Evolutionary conservation across 345 rosid species (phyloP).

Genomic region (Draba incana): DNA sequence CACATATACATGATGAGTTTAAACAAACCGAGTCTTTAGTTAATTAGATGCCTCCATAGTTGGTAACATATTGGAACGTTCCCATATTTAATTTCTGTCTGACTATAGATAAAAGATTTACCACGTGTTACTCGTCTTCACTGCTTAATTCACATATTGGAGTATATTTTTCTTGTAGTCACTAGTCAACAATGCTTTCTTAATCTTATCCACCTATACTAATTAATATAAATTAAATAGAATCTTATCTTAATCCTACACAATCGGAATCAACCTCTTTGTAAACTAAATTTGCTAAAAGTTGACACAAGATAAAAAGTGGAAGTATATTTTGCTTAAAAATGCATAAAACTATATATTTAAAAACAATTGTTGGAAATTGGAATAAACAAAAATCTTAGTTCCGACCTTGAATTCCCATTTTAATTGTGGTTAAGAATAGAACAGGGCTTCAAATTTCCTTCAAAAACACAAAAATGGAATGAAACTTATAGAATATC

Average conservation of each 20-base stretch:
- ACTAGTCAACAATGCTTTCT: slow-evolving; percentile 31
- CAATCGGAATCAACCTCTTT: too few relatives aligned
- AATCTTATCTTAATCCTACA: slow-evolving; percentile 34
- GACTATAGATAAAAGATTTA: slow-evolving; percentile 34
- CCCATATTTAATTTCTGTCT: slow-evolving; percentile 18
- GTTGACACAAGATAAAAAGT: slow-evolving; percentile 3
- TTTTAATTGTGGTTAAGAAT: not conserved
- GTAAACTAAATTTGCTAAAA: too few relatives aligned
- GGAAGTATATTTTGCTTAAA: not conserved
- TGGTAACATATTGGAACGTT: slow-evolving; percentile 29
- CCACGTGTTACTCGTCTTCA: slow-evolving; percentile 30
- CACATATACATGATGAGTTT: too few relatives aligned
- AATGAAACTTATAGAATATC: not conserved
- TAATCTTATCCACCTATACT: slow-evolving; percentile 19
- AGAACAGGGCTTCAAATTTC: not conserved
- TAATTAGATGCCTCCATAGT: slow-evolving; percentile 38
- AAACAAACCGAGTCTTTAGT: not conserved
- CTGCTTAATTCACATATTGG: slow-evolving; percentile 7
- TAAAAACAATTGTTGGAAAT: too few relatives aligned
- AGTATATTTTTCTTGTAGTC: slow-evolving; percentile 5
- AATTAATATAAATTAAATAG: slow-evolving; percentile 6
- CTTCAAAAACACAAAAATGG: slow-evolving; percentile 1
- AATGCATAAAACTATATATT: too few relatives aligned
- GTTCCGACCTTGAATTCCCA: not conserved
- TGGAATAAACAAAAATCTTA: not conserved